These are phyloP conservation scores for Lophiostoma macrostomum DNA, from an alignment of 495 filamentous ascomycete genomes.

Conservation along the genomic window DNA sequence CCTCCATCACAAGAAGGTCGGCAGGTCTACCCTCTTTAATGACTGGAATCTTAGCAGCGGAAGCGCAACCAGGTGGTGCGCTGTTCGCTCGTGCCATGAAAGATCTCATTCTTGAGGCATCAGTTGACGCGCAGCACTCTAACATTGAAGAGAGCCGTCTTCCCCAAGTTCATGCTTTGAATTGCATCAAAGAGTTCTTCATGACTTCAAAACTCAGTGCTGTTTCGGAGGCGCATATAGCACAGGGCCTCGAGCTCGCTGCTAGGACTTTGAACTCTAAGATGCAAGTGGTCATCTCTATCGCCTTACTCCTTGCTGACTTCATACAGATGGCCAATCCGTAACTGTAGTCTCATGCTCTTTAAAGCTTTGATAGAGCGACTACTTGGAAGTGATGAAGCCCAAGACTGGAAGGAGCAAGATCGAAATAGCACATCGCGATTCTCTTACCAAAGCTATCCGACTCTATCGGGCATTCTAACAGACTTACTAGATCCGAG, in stretches of 20 bases:
- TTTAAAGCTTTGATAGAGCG: constrained; percentile 77
- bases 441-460: constrained; percentile 69
- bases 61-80: constrained; percentile 38
- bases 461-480: constrained; percentile 64
- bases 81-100: constrained; percentile 52
- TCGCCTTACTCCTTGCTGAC: constrained; percentile 3
- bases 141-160: constrained; percentile 54
- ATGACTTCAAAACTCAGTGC: constrained; percentile 67
- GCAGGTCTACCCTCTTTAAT: constrained; percentile 87
- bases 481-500: constrained; percentile 57
- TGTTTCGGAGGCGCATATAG: constrained; percentile 64
- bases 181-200: constrained; percentile 85
- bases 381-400: constrained; percentile 64
- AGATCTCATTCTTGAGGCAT: constrained; percentile 40
- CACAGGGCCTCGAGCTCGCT: constrained; percentile 69
- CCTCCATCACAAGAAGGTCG: constrained; percentile 81
- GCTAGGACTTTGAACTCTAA: constrained; percentile 65
- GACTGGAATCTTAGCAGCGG: constrained; percentile 66
- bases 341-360: constrained; percentile 88
- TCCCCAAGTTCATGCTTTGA: constrained; percentile 90
- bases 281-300: constrained; percentile 45
- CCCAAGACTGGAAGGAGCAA: constrained; percentile 42
- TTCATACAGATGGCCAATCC: constrained; percentile 73
- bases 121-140: constrained; percentile 42
- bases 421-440: constrained; percentile 37